phyloP scores from a whole-genome alignment of 2,329 filamentous ascomycete species.

The Exophiala sideris region DNA sequence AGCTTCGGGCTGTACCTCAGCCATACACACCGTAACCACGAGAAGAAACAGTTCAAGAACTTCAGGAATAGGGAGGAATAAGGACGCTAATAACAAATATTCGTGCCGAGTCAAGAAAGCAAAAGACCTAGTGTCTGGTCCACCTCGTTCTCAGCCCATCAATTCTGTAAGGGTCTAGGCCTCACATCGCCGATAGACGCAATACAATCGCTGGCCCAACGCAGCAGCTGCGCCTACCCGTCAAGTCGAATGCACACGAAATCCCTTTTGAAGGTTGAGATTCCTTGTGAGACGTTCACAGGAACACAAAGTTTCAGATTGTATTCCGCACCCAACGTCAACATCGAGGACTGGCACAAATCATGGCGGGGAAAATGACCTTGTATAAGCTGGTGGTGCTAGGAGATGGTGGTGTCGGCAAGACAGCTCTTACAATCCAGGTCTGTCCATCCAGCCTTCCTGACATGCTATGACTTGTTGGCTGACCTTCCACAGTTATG shows the following conservation, averaged over 20 bases:
- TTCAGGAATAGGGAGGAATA: no score
- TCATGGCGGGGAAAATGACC: constrained; percentile 90
- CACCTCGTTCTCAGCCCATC: not conserved
- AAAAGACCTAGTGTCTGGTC: not conserved
- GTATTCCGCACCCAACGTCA: not conserved
- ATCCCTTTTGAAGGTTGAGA: not conserved
- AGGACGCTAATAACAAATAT: no score
- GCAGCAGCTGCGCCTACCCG: constrained; percentile 5
- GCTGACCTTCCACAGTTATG: constrained; percentile 62
- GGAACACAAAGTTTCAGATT: constrained; percentile 5
- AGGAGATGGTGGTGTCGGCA: constrained; percentile 89
- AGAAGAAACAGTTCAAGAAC: no score
- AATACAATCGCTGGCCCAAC: not conserved
- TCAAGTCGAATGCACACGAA: constrained; percentile 10
- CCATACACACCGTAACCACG: no score
- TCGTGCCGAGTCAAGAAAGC: not conserved
- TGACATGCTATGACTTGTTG: not conserved
- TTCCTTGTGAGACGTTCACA: constrained; percentile 6
- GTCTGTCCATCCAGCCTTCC: constrained; percentile 32
- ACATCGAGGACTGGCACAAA: constrained; percentile 29
- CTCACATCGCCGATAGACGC: constrained; percentile 1
- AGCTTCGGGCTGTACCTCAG: no score
- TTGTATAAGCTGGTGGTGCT: constrained; percentile 94
- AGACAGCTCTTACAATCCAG: constrained; percentile 88
- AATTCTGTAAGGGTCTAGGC: constrained; percentile 18